A percentile compares a stretch with the other conserved stretches of the same genome.
Conservation (phyloP, 371 early-diverging fungal genomes). For the Mortierella sp. region DNA sequence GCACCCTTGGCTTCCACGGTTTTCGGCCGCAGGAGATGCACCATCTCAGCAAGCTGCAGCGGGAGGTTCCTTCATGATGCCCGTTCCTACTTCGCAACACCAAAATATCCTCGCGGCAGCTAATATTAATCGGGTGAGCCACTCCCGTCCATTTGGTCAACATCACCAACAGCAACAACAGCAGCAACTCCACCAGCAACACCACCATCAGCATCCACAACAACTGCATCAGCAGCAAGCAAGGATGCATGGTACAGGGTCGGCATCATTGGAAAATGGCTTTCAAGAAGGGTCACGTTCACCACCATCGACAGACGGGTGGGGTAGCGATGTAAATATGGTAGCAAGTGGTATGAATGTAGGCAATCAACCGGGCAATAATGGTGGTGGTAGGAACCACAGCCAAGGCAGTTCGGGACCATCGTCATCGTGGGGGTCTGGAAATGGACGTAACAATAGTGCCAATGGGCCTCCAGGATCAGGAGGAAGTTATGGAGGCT, state of each 20-base stretch:
- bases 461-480: constrained; percentile 2
- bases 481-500: constrained; percentile 6
- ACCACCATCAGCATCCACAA: constrained; percentile 1
- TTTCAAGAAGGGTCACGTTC: constrained; percentile 34
- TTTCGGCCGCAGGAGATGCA: constrained; percentile 52
- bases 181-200: constrained; percentile 3
- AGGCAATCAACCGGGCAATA: constrained; percentile 2
- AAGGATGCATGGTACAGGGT: background rate
- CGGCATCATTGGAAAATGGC: constrained; percentile 16
- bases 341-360: background rate
- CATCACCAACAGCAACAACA: constrained; percentile 15
- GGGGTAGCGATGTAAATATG: constrained; percentile 8
- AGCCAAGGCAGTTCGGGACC: constrained; percentile 1
- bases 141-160: constrained; percentile 23
- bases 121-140: constrained; percentile 35
- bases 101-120: constrained; percentile 41
- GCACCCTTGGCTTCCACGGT: constrained; percentile 49
- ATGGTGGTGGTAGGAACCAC: background rate
- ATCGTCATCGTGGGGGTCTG: constrained; percentile 7
- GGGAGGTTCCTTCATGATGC: constrained; percentile 17
- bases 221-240: constrained; percentile 12
- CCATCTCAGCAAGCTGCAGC: constrained; percentile 21
- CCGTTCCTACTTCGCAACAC: constrained; percentile 21
- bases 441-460: constrained; percentile 16
- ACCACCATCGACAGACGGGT: constrained; percentile 19